Percentiles rank a stretch among this genome's conserved stretches.
Conservation (phyloP, 2,329 filamentous ascomycete species). For the Colletotrichum sp. region DNA sequence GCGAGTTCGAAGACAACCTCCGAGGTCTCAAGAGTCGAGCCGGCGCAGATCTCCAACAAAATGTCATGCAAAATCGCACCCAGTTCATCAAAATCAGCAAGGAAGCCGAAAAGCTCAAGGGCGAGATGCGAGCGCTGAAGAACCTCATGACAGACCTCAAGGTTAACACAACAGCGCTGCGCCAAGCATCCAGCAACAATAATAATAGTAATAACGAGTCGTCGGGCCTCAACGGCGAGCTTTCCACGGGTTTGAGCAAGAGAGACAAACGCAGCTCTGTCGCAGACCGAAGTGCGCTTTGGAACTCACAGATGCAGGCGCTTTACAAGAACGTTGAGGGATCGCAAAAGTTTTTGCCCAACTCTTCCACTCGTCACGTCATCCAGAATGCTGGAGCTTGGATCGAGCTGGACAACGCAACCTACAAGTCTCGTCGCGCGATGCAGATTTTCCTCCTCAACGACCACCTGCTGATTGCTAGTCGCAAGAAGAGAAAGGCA, state of each 20-base stretch:
- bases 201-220: conserved; percentile 52
- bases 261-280: conserved; percentile 90
- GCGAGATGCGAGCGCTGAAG: conserved; percentile 89
- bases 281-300: conserved; percentile 68
- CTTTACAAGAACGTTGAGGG: conserved; percentile 98
- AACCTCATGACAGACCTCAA: conserved; percentile 94
- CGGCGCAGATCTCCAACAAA: conserved; percentile 86
- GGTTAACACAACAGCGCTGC: conserved; percentile 71
- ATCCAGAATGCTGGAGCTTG: conserved; percentile 91
- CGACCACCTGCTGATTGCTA: conserved; percentile 90
- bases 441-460: conserved; percentile 94
- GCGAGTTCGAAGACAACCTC: conserved; percentile 78
- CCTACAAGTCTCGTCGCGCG: conserved; percentile 88
- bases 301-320: conserved; percentile 76
- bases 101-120: conserved; percentile 96
- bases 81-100: conserved; percentile 99
- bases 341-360: conserved; percentile 95
- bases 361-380: conserved; percentile 88
- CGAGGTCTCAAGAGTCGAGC: conserved; percentile 80
- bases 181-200: conserved; percentile 62
- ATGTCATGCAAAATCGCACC: conserved; percentile 94
- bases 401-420: conserved; percentile 97
- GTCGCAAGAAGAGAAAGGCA: conserved; percentile 87
- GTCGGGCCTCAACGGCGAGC: conserved; percentile 54
- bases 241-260: conserved; percentile 64